Conservation (phyloP, 192 early-diverging fungal species). For the Linnemannia schmuckeri region DNA sequence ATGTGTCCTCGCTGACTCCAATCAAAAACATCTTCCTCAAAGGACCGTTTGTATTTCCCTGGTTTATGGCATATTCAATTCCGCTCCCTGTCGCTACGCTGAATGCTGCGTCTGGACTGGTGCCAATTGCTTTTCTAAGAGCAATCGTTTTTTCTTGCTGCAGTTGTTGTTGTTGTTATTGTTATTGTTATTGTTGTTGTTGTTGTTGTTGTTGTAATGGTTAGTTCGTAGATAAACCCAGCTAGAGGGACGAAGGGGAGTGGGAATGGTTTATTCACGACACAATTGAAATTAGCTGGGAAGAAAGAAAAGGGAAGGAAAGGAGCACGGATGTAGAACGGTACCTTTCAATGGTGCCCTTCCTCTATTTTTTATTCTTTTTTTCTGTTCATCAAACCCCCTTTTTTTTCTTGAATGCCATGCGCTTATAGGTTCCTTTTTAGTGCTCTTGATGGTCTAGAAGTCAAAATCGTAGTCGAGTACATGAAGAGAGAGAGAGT, state of each 20-base stretch:
- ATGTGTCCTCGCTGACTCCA: neutral
- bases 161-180: neutral
- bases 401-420: neutral
- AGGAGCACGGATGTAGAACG: neutral
- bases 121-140: neutral
- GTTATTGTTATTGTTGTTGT: neutral
- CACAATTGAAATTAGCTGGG: constrained; percentile 3
- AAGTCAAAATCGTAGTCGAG: neutral
- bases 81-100: neutral
- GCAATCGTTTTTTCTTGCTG: neutral
- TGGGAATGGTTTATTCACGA: neutral
- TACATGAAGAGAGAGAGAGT: neutral
- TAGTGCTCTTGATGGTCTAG: neutral
- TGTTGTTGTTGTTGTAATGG: neutral
- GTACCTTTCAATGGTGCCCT: neutral
- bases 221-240: too few relatives aligned
- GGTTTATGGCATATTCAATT: neutral
- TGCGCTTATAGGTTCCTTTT: neutral
- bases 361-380: neutral
- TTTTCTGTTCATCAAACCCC: neutral
- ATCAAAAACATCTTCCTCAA: neutral
- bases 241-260: too few relatives aligned
- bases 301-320: neutral
- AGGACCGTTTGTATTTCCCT: neutral
- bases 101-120: neutral